Percentiles rank a stretch among this genome's conserved stretches.
Evolutionary conservation across 169 alveolate genomes (phyloP).

Genomic region (Amoebophrya sp.): DNA sequence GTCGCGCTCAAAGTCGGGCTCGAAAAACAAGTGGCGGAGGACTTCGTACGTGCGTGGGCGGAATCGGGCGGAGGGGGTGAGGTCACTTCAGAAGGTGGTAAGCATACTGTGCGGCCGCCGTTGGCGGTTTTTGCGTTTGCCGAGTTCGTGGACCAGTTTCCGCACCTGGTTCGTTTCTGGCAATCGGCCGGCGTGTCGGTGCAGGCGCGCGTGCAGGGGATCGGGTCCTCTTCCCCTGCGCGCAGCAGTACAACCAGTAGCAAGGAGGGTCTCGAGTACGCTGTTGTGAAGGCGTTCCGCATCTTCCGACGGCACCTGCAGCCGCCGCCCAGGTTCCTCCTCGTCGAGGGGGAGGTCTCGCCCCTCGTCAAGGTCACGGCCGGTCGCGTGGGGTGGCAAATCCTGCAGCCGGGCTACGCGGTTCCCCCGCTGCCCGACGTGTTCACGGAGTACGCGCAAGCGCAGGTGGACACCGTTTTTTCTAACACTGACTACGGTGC

Average conservation of each 20-base stretch:
- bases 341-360: background rate
- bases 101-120: too few relatives aligned
- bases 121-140: background rate
- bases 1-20: background rate
- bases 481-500: too few relatives aligned
- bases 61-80: too few relatives aligned
- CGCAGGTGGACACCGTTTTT: too few relatives aligned
- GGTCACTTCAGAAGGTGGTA: too few relatives aligned
- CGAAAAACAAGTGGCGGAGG: too few relatives aligned
- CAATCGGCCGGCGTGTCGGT: background rate
- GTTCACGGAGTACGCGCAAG: too few relatives aligned
- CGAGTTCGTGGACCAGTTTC: background rate
- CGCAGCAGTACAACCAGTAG: too few relatives aligned
- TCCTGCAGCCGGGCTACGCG: background rate
- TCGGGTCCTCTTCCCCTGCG: too few relatives aligned
- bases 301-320: background rate
- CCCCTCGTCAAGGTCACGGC: background rate
- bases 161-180: background rate
- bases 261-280: background rate
- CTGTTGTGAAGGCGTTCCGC: background rate
- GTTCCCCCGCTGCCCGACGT: too few relatives aligned
- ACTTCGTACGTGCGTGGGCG: too few relatives aligned
- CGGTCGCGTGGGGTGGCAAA: background rate
- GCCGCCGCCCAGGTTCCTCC: background rate
- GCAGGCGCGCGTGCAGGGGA: background rate